phyloP scores from a whole-genome alignment of 768 basidiomycete genomes.

The Naematelia aurantialba region DNA sequence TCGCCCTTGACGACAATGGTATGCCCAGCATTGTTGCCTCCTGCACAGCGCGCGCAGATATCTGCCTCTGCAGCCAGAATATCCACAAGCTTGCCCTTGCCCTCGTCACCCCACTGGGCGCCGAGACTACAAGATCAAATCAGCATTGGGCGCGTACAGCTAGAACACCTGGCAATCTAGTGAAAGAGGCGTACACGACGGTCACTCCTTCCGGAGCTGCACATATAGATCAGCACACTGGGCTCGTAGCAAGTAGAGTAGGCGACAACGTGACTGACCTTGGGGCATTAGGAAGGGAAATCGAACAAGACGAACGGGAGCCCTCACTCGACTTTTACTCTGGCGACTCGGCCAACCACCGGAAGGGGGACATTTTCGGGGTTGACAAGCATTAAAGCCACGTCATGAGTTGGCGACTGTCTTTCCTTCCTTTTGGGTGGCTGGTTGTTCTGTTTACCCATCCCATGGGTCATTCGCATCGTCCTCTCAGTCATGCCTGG shows the following conservation, averaged over 20 bases:
- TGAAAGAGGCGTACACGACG: conserved; percentile 35
- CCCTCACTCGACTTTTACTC: background rate
- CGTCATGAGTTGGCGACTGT: background rate
- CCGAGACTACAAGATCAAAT: conserved; percentile 44
- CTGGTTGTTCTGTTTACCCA: background rate
- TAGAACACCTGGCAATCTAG: background rate
- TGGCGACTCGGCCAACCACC: background rate
- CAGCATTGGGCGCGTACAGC: background rate
- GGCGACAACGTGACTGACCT: background rate
- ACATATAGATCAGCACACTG: background rate
- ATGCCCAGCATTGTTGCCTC: conserved; percentile 98
- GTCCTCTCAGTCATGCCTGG: background rate
- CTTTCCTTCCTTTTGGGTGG: background rate
- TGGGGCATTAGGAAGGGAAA: conserved; percentile 1
- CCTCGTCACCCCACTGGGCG: conserved; percentile 53
- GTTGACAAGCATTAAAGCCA: background rate
- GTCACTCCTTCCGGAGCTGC: conserved; percentile 47
- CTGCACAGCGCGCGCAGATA: conserved; percentile 91
- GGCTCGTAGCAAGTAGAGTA: background rate
- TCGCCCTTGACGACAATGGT: conserved; percentile 84
- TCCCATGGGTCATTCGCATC: background rate
- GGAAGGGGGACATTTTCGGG: background rate
- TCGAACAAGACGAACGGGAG: background rate
- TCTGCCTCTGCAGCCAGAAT: conserved; percentile 86
- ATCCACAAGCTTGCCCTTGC: conserved; percentile 79